Percentiles rank a stretch among this genome's conserved stretches.
phyloP scores from a whole-genome alignment of 2,329 filamentous ascomycete species.

The Fusarium equiseti region DNA sequence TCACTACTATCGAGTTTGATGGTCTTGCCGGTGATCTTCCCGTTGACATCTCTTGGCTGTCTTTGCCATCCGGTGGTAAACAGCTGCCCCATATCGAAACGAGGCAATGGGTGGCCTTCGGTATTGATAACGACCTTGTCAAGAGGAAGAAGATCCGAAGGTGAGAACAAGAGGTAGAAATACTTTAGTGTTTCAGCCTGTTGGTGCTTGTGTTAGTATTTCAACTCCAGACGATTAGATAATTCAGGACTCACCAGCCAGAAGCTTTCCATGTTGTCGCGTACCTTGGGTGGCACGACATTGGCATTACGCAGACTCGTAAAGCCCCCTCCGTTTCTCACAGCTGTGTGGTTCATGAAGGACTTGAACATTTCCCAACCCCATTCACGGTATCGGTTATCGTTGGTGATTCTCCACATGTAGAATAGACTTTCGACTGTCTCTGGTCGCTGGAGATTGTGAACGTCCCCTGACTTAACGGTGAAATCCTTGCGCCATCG shows the following conservation, averaged over 20 bases:
- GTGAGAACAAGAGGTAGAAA: constrained; percentile 93
- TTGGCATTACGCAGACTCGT: constrained; percentile 84
- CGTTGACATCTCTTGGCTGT: constrained; percentile 67
- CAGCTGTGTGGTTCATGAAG: constrained; percentile 87
- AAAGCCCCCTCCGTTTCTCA: constrained; percentile 83
- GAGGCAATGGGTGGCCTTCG: constrained; percentile 90
- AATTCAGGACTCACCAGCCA: constrained; percentile 78
- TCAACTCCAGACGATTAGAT: not conserved
- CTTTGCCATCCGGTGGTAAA: constrained; percentile 87
- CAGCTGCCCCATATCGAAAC: constrained; percentile 82
- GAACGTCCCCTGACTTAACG: constrained; percentile 84
- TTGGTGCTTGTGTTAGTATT: constrained; percentile 27
- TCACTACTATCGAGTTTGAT: constrained; percentile 18
- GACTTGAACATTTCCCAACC: constrained; percentile 98
- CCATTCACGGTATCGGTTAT: constrained; percentile 91
- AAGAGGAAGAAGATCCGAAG: constrained; percentile 83
- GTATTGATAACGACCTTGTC: constrained; percentile 94
- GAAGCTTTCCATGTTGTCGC: constrained; percentile 99
- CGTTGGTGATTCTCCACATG: constrained; percentile 98
- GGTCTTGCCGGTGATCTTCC: constrained; percentile 52
- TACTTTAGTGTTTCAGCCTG: constrained; percentile 98
- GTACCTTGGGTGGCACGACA: constrained; percentile 72
- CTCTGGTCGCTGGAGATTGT: constrained; percentile 95
- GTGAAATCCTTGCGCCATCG: constrained; percentile 82
- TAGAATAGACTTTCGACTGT: constrained; percentile 97